Evolutionary conservation across 306 rosid genomes (phyloP).

Genomic region (Hippophae rhamnoides): DNA sequence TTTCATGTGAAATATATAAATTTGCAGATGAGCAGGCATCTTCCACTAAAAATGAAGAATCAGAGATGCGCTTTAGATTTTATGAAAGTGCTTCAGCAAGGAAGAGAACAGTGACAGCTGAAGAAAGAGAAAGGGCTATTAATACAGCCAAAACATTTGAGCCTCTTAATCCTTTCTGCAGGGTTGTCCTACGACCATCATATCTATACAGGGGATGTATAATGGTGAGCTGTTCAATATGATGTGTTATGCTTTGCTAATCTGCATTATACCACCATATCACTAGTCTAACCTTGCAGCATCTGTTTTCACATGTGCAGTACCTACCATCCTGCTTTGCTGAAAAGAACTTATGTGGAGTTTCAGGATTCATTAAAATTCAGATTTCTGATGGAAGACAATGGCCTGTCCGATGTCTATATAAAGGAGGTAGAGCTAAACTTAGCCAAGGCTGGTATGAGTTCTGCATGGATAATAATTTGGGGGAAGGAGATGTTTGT

Average conservation of each 20-base stretch:
- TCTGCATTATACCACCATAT: conserved; percentile 4
- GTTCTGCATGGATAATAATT: conserved; percentile 65
- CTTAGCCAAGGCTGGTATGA: conserved; percentile 99
- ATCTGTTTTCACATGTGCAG: conserved; percentile 32
- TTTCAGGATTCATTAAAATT: conserved; percentile 90
- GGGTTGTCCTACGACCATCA: conserved; percentile 93
- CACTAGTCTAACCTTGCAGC: conserved; percentile 3
- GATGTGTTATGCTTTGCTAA: conserved; percentile 2
- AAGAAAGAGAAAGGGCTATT: conserved; percentile 83
- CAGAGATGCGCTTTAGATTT: conserved; percentile 69
- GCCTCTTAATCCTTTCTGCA: conserved; percentile 81
- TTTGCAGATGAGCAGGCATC: conserved; percentile 60
- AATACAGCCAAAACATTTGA: conserved; percentile 75
- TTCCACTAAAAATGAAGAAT: conserved; percentile 50
- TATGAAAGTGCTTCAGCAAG: conserved; percentile 97
- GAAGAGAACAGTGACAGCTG: conserved; percentile 88
- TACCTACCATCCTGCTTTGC: conserved; percentile 98
- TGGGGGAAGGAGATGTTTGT: conserved; percentile 96
- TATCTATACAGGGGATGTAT: conserved; percentile 93
- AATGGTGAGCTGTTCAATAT: conserved; percentile 55
- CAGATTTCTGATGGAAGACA: conserved; percentile 67
- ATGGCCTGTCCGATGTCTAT: conserved; percentile 91
- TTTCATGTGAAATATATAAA: conserved; percentile 13
- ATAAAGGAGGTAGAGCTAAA: conserved; percentile 81
- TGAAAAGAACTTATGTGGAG: conserved; percentile 74